phyloP scores from a whole-genome alignment of 768 basidiomycete species.

The Terana coerulea region DNA sequence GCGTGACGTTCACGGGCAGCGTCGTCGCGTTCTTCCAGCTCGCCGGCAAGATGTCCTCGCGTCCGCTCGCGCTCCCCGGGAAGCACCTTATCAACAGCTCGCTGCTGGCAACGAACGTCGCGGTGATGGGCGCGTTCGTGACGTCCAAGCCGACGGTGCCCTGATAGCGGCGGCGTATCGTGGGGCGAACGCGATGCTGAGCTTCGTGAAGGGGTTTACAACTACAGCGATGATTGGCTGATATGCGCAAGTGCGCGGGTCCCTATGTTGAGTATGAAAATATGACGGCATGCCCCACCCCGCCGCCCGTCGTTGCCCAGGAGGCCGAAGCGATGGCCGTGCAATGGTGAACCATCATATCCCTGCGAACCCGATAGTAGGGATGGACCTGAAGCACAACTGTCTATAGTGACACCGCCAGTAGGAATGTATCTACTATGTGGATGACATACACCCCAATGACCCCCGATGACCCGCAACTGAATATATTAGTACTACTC shows the following conservation, averaged over 20 bases:
- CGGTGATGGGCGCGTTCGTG: conserved; percentile 77
- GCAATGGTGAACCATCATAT: no score
- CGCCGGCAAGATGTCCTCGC: conserved; percentile 76
- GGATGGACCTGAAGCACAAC: no score
- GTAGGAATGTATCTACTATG: no score
- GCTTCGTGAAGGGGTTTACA: conserved; percentile 83
- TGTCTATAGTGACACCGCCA: no score
- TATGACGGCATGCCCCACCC: no score
- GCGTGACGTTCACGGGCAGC: conserved; percentile 87
- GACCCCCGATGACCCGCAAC: no score
- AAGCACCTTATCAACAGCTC: conserved; percentile 72
- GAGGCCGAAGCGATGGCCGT: no score
- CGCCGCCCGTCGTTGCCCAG: no score
- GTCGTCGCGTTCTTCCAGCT: conserved; percentile 88
- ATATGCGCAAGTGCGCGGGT: conserved; percentile 92
- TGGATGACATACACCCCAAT: no score
- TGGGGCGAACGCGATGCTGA: conserved; percentile 66
- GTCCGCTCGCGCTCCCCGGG: conserved; percentile 67
- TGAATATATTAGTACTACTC: no score
- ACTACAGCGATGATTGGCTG: conserved; percentile 91
- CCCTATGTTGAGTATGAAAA: no score
- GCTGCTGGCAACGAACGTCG: conserved; percentile 67
- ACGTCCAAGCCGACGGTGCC: conserved; percentile 67
- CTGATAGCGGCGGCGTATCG: conserved; percentile 76
- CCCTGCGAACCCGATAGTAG: no score